phyloP scores from a whole-genome alignment of 108 stramenopile species.

The Skeletonema costatum region DNA sequence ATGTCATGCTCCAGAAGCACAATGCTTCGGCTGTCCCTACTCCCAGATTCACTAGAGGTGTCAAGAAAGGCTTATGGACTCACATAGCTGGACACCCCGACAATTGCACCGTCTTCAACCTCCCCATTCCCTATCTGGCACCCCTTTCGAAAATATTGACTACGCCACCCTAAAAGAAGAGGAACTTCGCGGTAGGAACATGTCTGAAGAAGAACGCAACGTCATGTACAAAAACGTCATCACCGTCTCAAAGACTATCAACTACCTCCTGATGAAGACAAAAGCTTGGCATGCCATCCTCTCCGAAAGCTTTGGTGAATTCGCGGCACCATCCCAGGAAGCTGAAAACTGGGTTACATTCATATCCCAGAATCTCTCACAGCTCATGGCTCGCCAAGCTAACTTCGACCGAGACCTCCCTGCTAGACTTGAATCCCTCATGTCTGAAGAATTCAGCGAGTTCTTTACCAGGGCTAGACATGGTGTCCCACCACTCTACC shows the following conservation, averaged over 20 bases:
- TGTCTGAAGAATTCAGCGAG: not conserved
- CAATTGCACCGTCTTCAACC: not conserved
- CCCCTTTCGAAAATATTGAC: constrained; percentile 1
- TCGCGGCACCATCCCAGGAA: not conserved
- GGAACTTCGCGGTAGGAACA: not conserved
- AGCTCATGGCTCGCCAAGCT: not conserved
- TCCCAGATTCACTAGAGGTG: not conserved
- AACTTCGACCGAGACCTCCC: constrained; percentile 1
- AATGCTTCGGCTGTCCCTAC: not conserved
- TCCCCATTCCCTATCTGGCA: not conserved
- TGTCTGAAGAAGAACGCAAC: not conserved
- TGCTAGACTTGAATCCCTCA: not conserved
- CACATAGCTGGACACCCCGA: not conserved
- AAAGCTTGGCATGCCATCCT: not conserved
- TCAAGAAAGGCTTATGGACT: not conserved
- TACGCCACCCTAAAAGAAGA: not conserved
- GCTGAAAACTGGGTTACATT: not conserved
- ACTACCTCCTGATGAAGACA: constrained; percentile 6
- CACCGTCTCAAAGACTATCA: not conserved
- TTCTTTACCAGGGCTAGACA: not conserved
- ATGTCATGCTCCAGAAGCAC: not conserved
- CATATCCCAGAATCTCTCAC: not conserved
- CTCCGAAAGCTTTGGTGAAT: not conserved
- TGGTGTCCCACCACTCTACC: not conserved
- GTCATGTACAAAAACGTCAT: not conserved